Conservation (phyloP, 2,329 filamentous ascomycete genomes). For the Shiraia bambusicola region DNA sequence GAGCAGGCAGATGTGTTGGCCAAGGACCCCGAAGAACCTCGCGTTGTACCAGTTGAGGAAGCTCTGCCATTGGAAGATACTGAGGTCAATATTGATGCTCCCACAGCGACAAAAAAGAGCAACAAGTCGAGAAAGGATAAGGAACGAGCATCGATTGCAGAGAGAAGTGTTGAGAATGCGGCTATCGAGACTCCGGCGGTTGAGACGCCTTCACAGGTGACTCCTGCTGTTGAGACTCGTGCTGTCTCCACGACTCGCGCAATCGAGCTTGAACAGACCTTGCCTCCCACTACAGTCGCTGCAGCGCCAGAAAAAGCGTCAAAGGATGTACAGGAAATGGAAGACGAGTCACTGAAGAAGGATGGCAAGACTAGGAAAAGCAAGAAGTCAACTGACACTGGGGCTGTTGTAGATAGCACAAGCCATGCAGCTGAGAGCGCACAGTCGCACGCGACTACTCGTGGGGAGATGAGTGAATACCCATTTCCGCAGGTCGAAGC, state of each 20-base stretch:
- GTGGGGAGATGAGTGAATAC: slow-evolving; percentile 24
- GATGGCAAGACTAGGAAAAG: slow-evolving; percentile 1
- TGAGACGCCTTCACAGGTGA: slow-evolving; percentile 32
- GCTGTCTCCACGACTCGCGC: slow-evolving; percentile 25
- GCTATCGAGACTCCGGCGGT: slow-evolving; percentile 35
- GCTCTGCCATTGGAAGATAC: slow-evolving; percentile 8
- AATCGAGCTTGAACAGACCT: slow-evolving; percentile 12
- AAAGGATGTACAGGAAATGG: no score
- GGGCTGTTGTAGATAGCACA: slow-evolving; percentile 2
- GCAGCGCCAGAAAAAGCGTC: neutral
- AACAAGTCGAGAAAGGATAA: slow-evolving; percentile 38
- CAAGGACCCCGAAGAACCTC: neutral
- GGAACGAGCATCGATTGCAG: slow-evolving; percentile 22
- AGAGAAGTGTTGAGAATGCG: slow-evolving; percentile 34
- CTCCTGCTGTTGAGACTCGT: slow-evolving; percentile 38
- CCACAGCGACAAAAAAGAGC: slow-evolving; percentile 21
- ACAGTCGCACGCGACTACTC: slow-evolving; percentile 11
- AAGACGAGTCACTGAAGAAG: neutral
- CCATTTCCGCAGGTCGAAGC: slow-evolving; percentile 29
- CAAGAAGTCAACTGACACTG: neutral
- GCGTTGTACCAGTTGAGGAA: neutral
- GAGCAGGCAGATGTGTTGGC: neutral
- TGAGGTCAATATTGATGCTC: slow-evolving; percentile 7
- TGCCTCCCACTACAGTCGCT: slow-evolving; percentile 5
- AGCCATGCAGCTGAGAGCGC: slow-evolving; percentile 20